phyloP scores from a whole-genome alignment of 352 stramenopile species.

The Phytophthora pluvialis region DNA sequence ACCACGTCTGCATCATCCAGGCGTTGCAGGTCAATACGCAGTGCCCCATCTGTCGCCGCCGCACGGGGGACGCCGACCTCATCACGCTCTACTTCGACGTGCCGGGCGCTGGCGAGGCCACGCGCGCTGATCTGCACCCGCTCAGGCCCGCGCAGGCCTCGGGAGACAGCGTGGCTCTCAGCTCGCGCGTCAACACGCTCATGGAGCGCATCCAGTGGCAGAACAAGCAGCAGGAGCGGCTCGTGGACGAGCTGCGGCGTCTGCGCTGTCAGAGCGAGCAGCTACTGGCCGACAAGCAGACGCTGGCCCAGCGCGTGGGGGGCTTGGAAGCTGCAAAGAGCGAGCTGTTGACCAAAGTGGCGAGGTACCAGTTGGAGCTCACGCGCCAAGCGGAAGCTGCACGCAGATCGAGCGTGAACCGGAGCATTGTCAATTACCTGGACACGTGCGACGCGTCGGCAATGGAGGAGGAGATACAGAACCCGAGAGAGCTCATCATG shows the following conservation, averaged over 20 bases:
- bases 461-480: slow-evolving; percentile 80
- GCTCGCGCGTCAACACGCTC: slow-evolving; percentile 58
- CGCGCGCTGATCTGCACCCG: background rate
- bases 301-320: slow-evolving; percentile 55
- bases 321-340: slow-evolving; percentile 54
- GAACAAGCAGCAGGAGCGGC: slow-evolving; percentile 74
- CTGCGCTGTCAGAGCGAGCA: slow-evolving; percentile 70
- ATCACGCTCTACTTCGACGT: slow-evolving; percentile 77
- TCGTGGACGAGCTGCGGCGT: slow-evolving; percentile 63
- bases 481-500: slow-evolving; percentile 75
- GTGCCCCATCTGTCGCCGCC: slow-evolving; percentile 75
- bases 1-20: slow-evolving; percentile 75
- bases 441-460: slow-evolving; percentile 72
- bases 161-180: slow-evolving; percentile 51
- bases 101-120: slow-evolving; percentile 14
- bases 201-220: slow-evolving; percentile 81
- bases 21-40: slow-evolving; percentile 73
- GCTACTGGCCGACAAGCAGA: slow-evolving; percentile 68
- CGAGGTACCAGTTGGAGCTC: slow-evolving; percentile 81
- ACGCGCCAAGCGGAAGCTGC: slow-evolving; percentile 62
- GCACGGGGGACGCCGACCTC: slow-evolving; percentile 48
- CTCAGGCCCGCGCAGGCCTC: slow-evolving; percentile 3
- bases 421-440: slow-evolving; percentile 77
- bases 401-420: slow-evolving; percentile 61
- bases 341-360: slow-evolving; percentile 71